Evolutionary conservation across 2,329 filamentous ascomycete genomes (phyloP), one percentile per base, ranked within the genome.

Genomic region (Colletotrichum noveboracense): DNA sequence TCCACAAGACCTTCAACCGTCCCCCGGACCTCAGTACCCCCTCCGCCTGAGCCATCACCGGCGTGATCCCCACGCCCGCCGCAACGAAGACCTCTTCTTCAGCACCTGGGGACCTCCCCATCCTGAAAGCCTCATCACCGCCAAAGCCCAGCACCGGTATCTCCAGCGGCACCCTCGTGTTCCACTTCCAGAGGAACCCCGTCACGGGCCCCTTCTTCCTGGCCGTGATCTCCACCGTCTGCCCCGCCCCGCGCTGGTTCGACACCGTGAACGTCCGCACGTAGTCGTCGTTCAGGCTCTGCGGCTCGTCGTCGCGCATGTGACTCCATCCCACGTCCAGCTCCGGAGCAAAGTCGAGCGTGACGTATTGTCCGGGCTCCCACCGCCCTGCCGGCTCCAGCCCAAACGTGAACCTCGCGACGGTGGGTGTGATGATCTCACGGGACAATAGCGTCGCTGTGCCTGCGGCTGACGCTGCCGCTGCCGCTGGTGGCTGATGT

Each of bases 251-350:
- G 0, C 92, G 91, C 2, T 86, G 83, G 3, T 90, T 94, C 2
- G 93, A 94, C 0, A 98, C 89, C 3, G 95, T 98, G 80, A 98
- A 98, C 0, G 95, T 97, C 32, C 95, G 88, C 6, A 97, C 87
- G 77, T 92, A 96, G 81, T 98, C 95, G 81, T 98, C 95, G 79
- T 98, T 98, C 18, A 98, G 83, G 79, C 92, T 94, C 77, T 89
- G 89, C 7, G 95, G 95, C 78, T 97, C 95, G 73, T 94, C 91
- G 77, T 97, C 93, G 4, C 92, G 88, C 95, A 98, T 98, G 82
- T 98, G 96, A 65, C 89, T 91, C 83, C 95, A 98, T 1, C 95
- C 95, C 13, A 88, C 83, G 77, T 94, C 91, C 2, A 98, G 86
- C 79, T 96, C 92, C 0, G 87, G 82, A 14, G 89, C 87, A 80